These are phyloP conservation scores for Penicillium waksmanii DNA, from an alignment of 495 filamentous ascomycete species.

Conservation along the genomic window DNA sequence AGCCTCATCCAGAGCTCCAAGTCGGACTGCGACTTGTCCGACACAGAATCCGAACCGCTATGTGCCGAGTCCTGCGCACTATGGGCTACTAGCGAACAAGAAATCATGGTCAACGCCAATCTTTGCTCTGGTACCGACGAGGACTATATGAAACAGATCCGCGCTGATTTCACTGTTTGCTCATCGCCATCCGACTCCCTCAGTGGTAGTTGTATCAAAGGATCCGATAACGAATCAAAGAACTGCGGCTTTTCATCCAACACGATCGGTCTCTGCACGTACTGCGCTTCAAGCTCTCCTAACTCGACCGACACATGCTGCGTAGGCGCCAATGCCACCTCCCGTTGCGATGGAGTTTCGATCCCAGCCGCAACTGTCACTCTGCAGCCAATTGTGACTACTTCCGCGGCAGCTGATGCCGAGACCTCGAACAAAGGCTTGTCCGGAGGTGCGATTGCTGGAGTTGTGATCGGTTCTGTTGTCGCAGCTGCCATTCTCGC, in stretches of 20 bases:
- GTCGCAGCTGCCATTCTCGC: conserved; percentile 69
- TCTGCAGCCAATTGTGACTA: conserved; percentile 60
- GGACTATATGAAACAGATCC: conserved; percentile 74
- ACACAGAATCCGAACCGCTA: conserved; percentile 68
- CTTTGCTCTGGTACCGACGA: conserved; percentile 67
- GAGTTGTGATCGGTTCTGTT: conserved; percentile 83
- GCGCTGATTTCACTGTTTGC: conserved; percentile 92
- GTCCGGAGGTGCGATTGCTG: conserved; percentile 84
- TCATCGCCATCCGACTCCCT: conserved; percentile 79
- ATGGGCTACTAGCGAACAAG: conserved; percentile 80
- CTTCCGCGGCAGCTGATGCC: conserved; percentile 45
- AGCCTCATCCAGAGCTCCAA: conserved; percentile 92
- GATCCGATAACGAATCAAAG: conserved; percentile 75
- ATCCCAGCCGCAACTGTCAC: conserved; percentile 75
- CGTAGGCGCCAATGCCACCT: conserved; percentile 72
- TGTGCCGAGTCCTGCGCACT: conserved; percentile 91
- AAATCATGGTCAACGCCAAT: conserved; percentile 72
- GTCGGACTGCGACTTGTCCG: conserved; percentile 65
- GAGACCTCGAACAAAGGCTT: conserved; percentile 50
- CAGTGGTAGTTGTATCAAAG: conserved; percentile 72
- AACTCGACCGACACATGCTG: conserved; percentile 98
- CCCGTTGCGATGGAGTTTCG: conserved; percentile 69
- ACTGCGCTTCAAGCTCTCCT: conserved; percentile 77
- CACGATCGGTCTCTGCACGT: conserved; percentile 81
- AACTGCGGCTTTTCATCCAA: conserved; percentile 89